Percentiles rank a stretch among this genome's conserved stretches.
Conservation (phyloP, 2,329 filamentous ascomycete genomes). For the Alternaria metachromatica region DNA sequence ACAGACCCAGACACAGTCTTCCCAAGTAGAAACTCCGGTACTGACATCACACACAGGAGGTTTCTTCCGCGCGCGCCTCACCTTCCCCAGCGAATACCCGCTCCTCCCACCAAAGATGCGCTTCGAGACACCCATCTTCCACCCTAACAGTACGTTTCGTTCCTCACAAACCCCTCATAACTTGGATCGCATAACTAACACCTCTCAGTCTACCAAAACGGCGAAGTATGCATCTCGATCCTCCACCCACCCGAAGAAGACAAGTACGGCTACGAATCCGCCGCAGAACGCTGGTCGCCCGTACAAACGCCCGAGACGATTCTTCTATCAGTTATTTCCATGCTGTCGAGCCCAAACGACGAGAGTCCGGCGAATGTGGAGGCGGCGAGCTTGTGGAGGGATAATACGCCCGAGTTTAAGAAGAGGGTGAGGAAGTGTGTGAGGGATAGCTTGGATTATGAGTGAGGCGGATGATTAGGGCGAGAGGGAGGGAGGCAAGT, state of each 20-base stretch:
- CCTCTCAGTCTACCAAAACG: constrained; percentile 80
- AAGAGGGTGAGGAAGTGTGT: constrained; percentile 83
- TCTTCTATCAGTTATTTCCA: constrained; percentile 94
- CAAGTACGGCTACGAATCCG: constrained; percentile 97
- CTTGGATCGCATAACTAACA: constrained; percentile 3
- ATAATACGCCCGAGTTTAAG: constrained; percentile 83
- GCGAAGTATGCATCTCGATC: constrained; percentile 97
- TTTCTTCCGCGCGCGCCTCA: constrained; percentile 92
- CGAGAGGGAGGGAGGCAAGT: not conserved
- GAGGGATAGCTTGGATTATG: constrained; percentile 56
- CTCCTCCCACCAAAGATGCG: constrained; percentile 94
- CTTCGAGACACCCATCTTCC: constrained; percentile 92
- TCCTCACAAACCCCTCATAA: not conserved
- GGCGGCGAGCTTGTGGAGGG: constrained; percentile 95
- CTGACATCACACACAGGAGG: constrained; percentile 63
- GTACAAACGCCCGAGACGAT: constrained; percentile 99
- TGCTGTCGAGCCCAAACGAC: constrained; percentile 96
- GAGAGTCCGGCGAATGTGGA: constrained; percentile 97
- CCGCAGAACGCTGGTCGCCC: constrained; percentile 92
- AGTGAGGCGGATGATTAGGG: constrained; percentile 17
- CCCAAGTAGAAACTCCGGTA: not conserved
- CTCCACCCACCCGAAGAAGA: constrained; percentile 95
- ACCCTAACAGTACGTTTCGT: constrained; percentile 81
- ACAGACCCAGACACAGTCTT: constrained; percentile 14
- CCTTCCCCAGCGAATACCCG: constrained; percentile 97